Evolutionary conservation across 2,329 filamentous ascomycete species (phyloP), one percentile per base, ranked within the genome.

Genomic region (Fusarium torulosum): DNA sequence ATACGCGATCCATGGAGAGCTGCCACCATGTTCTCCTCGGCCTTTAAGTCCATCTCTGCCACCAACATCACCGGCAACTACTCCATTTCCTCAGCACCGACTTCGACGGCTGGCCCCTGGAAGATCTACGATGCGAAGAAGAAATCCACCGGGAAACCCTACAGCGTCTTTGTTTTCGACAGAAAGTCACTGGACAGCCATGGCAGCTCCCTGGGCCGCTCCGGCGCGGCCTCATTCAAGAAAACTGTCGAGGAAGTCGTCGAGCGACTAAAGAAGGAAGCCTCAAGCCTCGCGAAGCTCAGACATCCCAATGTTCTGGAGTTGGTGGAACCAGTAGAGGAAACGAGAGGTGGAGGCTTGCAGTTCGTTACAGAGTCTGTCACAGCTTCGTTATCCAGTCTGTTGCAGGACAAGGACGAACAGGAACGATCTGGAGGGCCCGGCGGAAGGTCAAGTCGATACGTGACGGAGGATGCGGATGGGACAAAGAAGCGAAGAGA

Each of bases 61-160:
- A 85, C 92, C 63, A 97, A 97, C 81, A 98, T 99, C 81, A 90
- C 90, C 61, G 90, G 91, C 76, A 96, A 97, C 81, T 99, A 99
- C 80, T 88, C 91, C 71, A 85, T 98, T 69, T 90, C 93, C 21
- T 85, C 90, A 25, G 88, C 88, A 61, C 87, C 91, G 13, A 90
- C 88, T n/a, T 91, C 93, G 51, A 88, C 88, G 52, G 92, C 94
- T 17, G 96, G 96, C 19, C 93, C 94, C 59, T 99, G 96, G 96
- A 97, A 94, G 82, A 96, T 99, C 75, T 95, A 95, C 85, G 94
- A 97, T 81, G 94, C 92, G 60, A 98, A 97, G 84, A 96, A 96
- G 82, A 98, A 97, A 81, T 93, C 91, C 29, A 97, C 94, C 0
- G 93, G 92, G 70, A 97, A 96, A 78, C 79, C 90, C 9, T 96